Conservation (phyloP, 2,329 filamentous ascomycete genomes). For the Paecilomyces niveus region DNA sequence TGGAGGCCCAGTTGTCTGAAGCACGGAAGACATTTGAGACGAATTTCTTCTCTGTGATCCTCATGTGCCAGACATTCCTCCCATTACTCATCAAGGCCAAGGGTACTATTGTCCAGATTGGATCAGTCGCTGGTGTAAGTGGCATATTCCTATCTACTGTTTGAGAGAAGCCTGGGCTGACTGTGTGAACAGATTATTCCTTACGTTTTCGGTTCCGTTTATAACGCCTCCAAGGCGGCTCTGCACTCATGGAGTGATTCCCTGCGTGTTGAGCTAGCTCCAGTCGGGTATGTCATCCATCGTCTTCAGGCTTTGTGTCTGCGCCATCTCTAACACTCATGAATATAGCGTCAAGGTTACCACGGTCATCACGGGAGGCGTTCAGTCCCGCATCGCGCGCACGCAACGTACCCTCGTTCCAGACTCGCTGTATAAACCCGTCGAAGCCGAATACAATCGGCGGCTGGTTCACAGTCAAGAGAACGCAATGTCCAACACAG, state of each 20-base stretch:
- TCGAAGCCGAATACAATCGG: conserved; percentile 45
- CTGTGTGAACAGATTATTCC: conserved; percentile 28
- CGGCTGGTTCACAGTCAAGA: conserved; percentile 50
- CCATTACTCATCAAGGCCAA: conserved; percentile 44
- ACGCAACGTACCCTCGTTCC: conserved; percentile 40
- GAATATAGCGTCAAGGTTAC: conserved; percentile 42
- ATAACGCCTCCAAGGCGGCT: conserved; percentile 55
- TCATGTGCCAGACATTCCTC: conserved; percentile 50
- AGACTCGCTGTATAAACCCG: conserved; percentile 46
- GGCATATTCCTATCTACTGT: conserved; percentile 1
- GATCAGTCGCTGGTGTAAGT: conserved; percentile 34
- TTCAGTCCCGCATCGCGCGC: conserved; percentile 53
- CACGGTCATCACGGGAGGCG: conserved; percentile 53
- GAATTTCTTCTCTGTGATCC: conserved; percentile 53
- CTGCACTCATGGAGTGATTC: conserved; percentile 53
- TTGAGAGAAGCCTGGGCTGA: neutral
- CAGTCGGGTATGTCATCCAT: conserved; percentile 30
- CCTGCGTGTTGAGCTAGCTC: conserved; percentile 50
- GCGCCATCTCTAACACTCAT: neutral
- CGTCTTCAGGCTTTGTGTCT: neutral
- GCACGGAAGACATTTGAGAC: conserved; percentile 43
- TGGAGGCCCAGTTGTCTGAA: conserved; percentile 47
- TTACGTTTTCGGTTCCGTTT: conserved; percentile 41
- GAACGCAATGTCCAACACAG: conserved; percentile 43
- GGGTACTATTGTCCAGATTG: conserved; percentile 40